Percentiles rank a stretch among this genome's conserved stretches.
Conservation (phyloP, 2,329 filamentous ascomycete genomes). For the Hypomyces rosellus region DNA sequence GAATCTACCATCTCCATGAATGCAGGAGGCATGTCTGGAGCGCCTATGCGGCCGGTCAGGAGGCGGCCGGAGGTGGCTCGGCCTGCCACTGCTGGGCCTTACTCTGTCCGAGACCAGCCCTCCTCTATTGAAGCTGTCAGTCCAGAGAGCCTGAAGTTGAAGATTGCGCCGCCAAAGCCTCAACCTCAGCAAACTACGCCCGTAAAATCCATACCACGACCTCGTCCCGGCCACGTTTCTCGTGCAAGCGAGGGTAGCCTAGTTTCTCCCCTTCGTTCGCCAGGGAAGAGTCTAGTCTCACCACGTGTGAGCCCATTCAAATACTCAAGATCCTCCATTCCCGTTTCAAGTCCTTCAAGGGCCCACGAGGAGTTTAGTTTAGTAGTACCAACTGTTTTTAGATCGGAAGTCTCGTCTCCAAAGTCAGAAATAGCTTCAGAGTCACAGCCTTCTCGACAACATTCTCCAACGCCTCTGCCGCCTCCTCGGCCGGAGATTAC, state of each 20-base stretch:
- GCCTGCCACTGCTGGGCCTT: constrained; percentile 59
- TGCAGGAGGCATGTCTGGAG: constrained; percentile 55
- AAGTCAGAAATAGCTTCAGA: constrained; percentile 5
- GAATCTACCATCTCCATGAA: constrained; percentile 40
- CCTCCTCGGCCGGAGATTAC: constrained; percentile 11
- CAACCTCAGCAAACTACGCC: constrained; percentile 45
- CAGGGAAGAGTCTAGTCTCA: constrained; percentile 31
- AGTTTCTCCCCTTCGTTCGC: constrained; percentile 34
- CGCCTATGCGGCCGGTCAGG: constrained; percentile 55
- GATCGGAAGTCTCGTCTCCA: constrained; percentile 29
- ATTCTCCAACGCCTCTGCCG: constrained; percentile 9
- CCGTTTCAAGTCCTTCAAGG: constrained; percentile 37
- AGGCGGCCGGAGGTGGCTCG: constrained; percentile 53
- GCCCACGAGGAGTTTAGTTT: constrained; percentile 49
- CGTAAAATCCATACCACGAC: constrained; percentile 41
- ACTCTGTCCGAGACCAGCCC: constrained; percentile 52
- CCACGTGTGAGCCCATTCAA: constrained; percentile 37
- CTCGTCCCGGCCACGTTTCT: constrained; percentile 41
- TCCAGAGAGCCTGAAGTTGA: constrained; percentile 41
- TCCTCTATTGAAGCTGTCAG: constrained; percentile 31
- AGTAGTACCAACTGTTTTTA: constrained; percentile 42
- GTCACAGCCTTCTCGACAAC: constrained; percentile 1
- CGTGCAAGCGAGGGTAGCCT: constrained; percentile 47
- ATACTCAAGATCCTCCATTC: constrained; percentile 24
- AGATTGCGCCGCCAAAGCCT: constrained; percentile 43